Percentiles rank a stretch among this genome's conserved stretches.
These are phyloP conservation scores for Nitzschia sp. DNA, from an alignment of 108 stramenopile species.

Conservation along the genomic window DNA sequence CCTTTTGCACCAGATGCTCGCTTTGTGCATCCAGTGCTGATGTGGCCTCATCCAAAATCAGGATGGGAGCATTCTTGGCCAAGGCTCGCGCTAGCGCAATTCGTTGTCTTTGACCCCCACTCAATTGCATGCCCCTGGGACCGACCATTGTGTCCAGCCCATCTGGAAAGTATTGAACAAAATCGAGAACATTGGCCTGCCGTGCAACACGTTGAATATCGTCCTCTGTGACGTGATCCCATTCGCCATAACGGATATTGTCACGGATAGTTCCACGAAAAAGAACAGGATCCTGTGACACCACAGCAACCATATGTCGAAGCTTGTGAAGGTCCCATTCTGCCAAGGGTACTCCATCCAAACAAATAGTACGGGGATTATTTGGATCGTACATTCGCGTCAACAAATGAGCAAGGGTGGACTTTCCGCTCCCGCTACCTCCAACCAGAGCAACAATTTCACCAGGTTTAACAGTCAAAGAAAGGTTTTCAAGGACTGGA, in stretches of 20 bases:
- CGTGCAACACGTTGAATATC: conserved; percentile 68
- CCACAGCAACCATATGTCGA: conserved; percentile 78
- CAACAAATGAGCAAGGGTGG: conserved; percentile 74
- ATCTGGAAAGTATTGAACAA: conserved; percentile 67
- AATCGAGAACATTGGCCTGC: conserved; percentile 76
- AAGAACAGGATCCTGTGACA: conserved; percentile 90
- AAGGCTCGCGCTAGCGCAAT: conserved; percentile 87
- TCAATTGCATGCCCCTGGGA: conserved; percentile 83
- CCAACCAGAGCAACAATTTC: conserved; percentile 88
- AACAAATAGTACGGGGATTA: conserved; percentile 35
- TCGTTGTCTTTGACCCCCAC: conserved; percentile 91
- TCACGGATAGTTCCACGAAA: conserved; percentile 86
- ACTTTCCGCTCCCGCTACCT: conserved; percentile 79
- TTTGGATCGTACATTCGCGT: conserved; percentile 80
- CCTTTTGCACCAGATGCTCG: conserved; percentile 77
- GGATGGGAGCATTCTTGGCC: conserved; percentile 70
- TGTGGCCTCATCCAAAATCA: conserved; percentile 81
- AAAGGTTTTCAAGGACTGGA: conserved; percentile 59
- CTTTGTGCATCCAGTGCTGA: conserved; percentile 87
- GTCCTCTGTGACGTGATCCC: conserved; percentile 59
- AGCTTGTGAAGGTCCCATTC: conserved; percentile 61
- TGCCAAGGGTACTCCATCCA: conserved; percentile 72
- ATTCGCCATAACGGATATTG: conserved; percentile 82
- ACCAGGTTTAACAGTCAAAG: conserved; percentile 67
- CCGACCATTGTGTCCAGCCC: conserved; percentile 90